Evolutionary conservation across 2,329 filamentous ascomycete genomes (phyloP).

Genomic region (Xylariaceae sp.): DNA sequence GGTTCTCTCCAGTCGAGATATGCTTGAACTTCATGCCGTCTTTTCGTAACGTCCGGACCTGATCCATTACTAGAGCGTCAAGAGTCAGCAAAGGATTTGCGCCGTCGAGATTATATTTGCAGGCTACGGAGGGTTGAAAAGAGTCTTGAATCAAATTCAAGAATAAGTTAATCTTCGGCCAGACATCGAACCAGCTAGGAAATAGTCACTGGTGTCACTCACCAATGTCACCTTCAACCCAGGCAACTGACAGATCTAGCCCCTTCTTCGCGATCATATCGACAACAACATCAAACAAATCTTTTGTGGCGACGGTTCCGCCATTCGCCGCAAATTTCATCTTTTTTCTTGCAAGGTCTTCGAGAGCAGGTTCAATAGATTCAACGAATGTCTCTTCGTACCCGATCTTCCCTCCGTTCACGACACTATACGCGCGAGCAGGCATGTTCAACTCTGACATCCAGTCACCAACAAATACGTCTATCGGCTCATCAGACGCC

Average conservation of each 20-base stretch:
- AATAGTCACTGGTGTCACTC: too few species aligned
- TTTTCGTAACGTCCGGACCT: background rate
- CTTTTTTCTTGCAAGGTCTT: constrained; percentile 2
- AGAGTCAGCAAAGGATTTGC: too few species aligned
- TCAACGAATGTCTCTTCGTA: constrained; percentile 5
- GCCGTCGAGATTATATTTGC: too few species aligned
- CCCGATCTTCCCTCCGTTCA: background rate
- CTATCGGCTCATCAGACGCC: constrained; percentile 6
- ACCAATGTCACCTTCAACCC: constrained; percentile 3
- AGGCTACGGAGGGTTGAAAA: too few species aligned
- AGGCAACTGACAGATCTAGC: constrained; percentile 1
- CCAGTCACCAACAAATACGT: constrained; percentile 7
- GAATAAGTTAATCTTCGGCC: too few species aligned
- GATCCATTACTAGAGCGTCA: constrained; percentile 2
- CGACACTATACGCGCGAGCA: constrained; percentile 2
- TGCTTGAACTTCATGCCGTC: constrained; percentile 1
- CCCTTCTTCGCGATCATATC: constrained; percentile 1
- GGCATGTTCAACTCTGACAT: constrained; percentile 8
- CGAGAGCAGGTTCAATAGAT: constrained; percentile 4
- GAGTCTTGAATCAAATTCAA: too few species aligned
- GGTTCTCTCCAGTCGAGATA: background rate
- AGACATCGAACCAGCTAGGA: too few species aligned
- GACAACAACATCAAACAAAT: constrained; percentile 2
- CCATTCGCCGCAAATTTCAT: constrained; percentile 1
- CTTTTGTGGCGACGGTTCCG: background rate